Conservation (phyloP, 257 asterid species). For the Salvia hispanica region DNA sequence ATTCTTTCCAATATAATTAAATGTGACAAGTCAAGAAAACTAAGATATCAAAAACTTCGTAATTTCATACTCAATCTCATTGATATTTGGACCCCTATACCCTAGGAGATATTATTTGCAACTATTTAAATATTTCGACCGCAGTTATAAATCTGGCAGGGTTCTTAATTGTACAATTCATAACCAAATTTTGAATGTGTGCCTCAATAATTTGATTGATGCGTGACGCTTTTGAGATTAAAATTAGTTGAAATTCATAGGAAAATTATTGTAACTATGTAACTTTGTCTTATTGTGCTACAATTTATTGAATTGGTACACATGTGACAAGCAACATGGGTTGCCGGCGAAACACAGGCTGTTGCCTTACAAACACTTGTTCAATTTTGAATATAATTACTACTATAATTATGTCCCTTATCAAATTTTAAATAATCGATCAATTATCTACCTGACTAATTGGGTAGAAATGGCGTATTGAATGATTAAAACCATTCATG, state of each 20-base stretch:
- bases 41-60: conserved; percentile 6
- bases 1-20: conserved; percentile 9
- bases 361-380: conserved; percentile 25
- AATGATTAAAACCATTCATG: not conserved
- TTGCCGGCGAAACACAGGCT: conserved; percentile 56
- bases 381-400: conserved; percentile 1
- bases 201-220: too few species aligned
- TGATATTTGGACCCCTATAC: not conserved
- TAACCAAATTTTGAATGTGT: too few species aligned
- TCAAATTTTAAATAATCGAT: not conserved
- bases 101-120: not conserved
- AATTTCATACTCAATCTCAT: conserved; percentile 2
- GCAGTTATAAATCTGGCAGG: not conserved
- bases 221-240: not conserved
- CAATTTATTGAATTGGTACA: conserved; percentile 24
- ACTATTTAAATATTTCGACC: not conserved
- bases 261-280: not conserved
- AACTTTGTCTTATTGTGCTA: not conserved
- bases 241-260: not conserved
- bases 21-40: not conserved
- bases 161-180: too few species aligned
- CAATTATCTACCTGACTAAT: not conserved
- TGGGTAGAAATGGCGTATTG: not conserved
- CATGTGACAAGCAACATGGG: conserved; percentile 72
- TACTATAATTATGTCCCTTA: conserved; percentile 9